A percentile compares a stretch with the other conserved stretches of the same genome.
phyloP scores from a whole-genome alignment of 148 eudicot genomes.

The Camellia granthamiana region DNA sequence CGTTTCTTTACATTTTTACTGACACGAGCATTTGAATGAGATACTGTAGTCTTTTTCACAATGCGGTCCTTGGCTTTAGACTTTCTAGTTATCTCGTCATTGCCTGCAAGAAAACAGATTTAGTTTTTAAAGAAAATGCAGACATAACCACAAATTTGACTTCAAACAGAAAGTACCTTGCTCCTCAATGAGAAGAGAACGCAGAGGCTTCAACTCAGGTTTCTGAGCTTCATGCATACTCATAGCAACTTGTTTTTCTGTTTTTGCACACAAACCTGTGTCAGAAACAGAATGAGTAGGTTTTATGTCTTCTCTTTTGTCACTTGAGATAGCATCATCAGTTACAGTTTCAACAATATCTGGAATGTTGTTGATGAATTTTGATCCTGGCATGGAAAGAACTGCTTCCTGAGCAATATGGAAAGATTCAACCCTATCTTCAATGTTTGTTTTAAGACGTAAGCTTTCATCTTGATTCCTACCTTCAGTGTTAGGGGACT shows the following conservation, averaged over 20 bases:
- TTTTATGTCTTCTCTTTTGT: constrained; percentile 20
- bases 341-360: constrained; percentile 5
- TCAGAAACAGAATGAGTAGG: neutral
- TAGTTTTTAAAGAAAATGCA: neutral
- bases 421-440: constrained; percentile 10
- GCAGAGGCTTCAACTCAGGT: constrained; percentile 23
- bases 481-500: constrained; percentile 20
- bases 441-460: neutral
- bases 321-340: constrained; percentile 4
- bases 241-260: constrained; percentile 12
- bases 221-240: constrained; percentile 13
- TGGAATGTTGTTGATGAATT: constrained; percentile 3
- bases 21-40: constrained; percentile 17
- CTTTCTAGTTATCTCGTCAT: constrained; percentile 17
- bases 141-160: neutral
- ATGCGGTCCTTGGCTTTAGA: constrained; percentile 23
- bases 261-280: constrained; percentile 10
- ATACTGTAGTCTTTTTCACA: constrained; percentile 21
- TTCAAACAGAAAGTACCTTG: constrained; percentile 32
- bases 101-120: constrained; percentile 26
- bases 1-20: constrained; percentile 20
- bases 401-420: constrained; percentile 16
- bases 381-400: constrained; percentile 10
- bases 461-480: constrained; percentile 13
- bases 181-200: constrained; percentile 14